These are phyloP conservation scores for Plantago ovata DNA, from an alignment of 257 asterid species.

Conservation along the genomic window DNA sequence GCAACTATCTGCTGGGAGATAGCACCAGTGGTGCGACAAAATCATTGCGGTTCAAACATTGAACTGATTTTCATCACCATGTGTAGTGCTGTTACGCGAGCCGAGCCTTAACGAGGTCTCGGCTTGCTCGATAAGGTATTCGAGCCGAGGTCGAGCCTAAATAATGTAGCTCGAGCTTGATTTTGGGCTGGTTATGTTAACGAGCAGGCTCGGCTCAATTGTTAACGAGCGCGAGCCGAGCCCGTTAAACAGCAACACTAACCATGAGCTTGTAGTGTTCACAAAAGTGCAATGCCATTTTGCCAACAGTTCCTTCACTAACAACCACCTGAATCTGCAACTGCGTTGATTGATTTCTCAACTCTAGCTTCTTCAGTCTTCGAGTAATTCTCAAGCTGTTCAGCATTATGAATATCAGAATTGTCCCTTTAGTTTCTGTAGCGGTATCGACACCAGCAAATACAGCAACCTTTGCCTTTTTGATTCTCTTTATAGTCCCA, in stretches of 20 bases:
- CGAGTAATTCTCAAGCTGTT: conserved; percentile 94
- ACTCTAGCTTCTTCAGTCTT: conserved; percentile 93
- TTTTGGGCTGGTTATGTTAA: too few relatives aligned
- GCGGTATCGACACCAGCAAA: conserved; percentile 96
- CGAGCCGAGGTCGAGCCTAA: too few relatives aligned
- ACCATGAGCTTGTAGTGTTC: conserved; percentile 71
- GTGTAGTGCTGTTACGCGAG: too few relatives aligned
- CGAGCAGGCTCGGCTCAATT: not conserved
- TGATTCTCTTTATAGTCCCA: conserved; percentile 81
- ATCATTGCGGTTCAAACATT: conserved; percentile 87
- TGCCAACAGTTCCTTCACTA: conserved; percentile 91
- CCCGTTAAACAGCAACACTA: too few relatives aligned
- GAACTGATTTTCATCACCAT: conserved; percentile 93
- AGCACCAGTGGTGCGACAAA: conserved; percentile 95
- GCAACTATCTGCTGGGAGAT: too few relatives aligned
- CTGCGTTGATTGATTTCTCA: conserved; percentile 86
- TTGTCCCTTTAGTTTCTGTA: conserved; percentile 98
- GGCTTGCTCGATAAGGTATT: too few relatives aligned
- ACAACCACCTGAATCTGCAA: conserved; percentile 98
- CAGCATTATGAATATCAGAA: conserved; percentile 90
- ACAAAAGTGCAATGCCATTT: conserved; percentile 97
- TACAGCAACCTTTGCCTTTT: conserved; percentile 96
- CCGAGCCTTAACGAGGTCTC: too few relatives aligned
- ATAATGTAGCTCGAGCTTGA: too few relatives aligned
- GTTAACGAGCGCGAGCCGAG: too few relatives aligned